Evolutionary conservation across 805 yeast genomes (phyloP).

Genomic region (Myxozyma neglecta): DNA sequence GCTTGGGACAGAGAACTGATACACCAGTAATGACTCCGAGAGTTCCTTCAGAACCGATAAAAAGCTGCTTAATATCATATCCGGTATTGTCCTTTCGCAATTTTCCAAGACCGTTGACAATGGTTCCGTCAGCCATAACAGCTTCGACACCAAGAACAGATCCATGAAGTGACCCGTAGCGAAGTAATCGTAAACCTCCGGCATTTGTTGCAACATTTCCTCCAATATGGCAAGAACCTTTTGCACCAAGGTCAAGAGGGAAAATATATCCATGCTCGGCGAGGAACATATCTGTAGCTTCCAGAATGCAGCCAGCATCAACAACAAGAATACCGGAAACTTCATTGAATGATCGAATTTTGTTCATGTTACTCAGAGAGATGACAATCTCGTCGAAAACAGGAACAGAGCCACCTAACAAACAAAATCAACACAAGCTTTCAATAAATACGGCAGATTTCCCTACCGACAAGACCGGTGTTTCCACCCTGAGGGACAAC

Average conservation of each 20-base stretch:
- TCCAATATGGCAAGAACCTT: slow-evolving; percentile 95
- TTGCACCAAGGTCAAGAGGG: slow-evolving; percentile 93
- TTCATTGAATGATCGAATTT: slow-evolving; percentile 76
- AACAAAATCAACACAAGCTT: no score
- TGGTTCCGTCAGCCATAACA: slow-evolving; percentile 86
- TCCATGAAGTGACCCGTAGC: slow-evolving; percentile 93
- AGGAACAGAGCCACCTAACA: slow-evolving; percentile 85
- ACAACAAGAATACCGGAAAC: slow-evolving; percentile 82
- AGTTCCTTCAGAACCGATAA: slow-evolving; percentile 93
- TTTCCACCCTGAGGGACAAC: slow-evolving; percentile 97
- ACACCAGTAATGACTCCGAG: slow-evolving; percentile 88
- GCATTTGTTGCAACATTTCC: slow-evolving; percentile 96
- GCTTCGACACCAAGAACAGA: slow-evolving; percentile 87
- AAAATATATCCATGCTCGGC: slow-evolving; percentile 84
- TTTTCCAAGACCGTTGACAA: slow-evolving; percentile 75
- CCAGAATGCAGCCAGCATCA: slow-evolving; percentile 89
- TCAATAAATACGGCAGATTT: not conserved
- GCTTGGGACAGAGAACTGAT: slow-evolving; percentile 83
- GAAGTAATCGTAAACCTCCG: slow-evolving; percentile 83
- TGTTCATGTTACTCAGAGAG: slow-evolving; percentile 68
- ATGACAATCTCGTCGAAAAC: slow-evolving; percentile 86
- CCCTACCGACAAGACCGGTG: slow-evolving; percentile 70
- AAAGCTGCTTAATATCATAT: slow-evolving; percentile 85
- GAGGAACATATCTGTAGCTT: slow-evolving; percentile 74
- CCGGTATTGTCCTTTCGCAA: slow-evolving; percentile 95